Evolutionary conservation across 2,329 filamentous ascomycete genomes (phyloP).

Genomic region (Cladosporium sp.): DNA sequence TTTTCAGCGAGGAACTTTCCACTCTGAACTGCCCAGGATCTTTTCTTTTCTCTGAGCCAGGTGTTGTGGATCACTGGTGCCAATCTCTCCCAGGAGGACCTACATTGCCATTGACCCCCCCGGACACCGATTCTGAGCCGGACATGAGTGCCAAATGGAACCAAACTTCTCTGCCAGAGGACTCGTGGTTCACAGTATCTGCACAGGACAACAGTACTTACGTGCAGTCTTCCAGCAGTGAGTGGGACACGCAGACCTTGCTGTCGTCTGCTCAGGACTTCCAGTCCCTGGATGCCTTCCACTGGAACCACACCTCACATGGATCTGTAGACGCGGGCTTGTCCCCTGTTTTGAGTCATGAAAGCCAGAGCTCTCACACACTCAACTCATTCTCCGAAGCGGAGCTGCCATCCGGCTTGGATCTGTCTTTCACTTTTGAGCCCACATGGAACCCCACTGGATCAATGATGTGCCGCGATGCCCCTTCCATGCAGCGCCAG

Average conservation of each 20-base stretch:
- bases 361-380: constrained; percentile 39
- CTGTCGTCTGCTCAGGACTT: constrained; percentile 19
- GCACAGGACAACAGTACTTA: constrained; percentile 31
- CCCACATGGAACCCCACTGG: constrained; percentile 12
- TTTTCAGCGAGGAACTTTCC: constrained; percentile 34
- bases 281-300: constrained; percentile 18
- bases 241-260: constrained; percentile 27
- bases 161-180: constrained; percentile 32
- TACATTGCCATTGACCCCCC: constrained; percentile 34
- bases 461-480: constrained; percentile 9
- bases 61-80: constrained; percentile 36
- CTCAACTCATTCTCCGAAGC: constrained; percentile 34
- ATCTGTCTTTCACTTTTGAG: constrained; percentile 21
- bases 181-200: constrained; percentile 31
- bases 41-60: constrained; percentile 35
- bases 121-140: constrained; percentile 37
- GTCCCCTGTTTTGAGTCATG: constrained; percentile 40
- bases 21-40: constrained; percentile 32
- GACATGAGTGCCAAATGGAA: constrained; percentile 36
- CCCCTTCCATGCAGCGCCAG: constrained; percentile 16
- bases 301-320: constrained; percentile 24
- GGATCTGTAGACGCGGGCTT: constrained; percentile 38
- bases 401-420: constrained; percentile 17
- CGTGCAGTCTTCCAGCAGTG: constrained; percentile 28
- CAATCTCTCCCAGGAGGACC: constrained; percentile 32